Evolutionary conservation across 148 eudicot genomes (phyloP).

Genomic region (Camellia lanceoleosa): DNA sequence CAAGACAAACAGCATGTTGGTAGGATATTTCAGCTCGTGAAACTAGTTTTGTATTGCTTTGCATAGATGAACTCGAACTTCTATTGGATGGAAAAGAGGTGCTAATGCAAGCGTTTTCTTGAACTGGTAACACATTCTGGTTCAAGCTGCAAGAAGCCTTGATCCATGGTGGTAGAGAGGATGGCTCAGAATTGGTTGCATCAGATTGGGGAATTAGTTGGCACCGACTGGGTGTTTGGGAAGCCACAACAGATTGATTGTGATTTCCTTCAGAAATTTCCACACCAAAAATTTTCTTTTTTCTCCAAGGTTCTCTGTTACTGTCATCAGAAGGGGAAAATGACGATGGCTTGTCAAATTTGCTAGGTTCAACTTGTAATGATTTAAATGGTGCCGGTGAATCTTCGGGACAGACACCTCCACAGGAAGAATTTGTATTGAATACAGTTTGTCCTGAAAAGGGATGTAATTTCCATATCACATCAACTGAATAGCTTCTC

Average conservation of each 20-base stretch:
- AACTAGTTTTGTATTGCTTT: background rate
- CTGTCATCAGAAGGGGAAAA: background rate
- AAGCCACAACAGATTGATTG: constrained; percentile 5
- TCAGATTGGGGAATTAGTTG: background rate
- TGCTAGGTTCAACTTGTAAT: constrained; percentile 16
- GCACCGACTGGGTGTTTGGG: background rate
- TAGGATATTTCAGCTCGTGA: constrained; percentile 3
- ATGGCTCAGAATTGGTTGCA: background rate
- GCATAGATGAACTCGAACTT: background rate
- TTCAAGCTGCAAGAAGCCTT: background rate
- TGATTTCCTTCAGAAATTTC: constrained; percentile 33
- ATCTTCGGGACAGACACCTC: constrained; percentile 1
- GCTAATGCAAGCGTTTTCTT: background rate
- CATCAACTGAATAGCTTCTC: constrained; percentile 1
- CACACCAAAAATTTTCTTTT: constrained; percentile 40
- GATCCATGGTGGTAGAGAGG: background rate
- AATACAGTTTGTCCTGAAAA: constrained; percentile 20
- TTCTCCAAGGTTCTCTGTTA: constrained; percentile 13
- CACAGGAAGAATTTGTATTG: background rate
- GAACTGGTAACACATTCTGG: constrained; percentile 5
- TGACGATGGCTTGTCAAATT: background rate
- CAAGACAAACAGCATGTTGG: background rate
- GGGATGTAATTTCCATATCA: background rate
- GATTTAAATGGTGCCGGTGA: constrained; percentile 9
- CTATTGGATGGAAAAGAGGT: background rate